phyloP scores from a whole-genome alignment of 2,329 filamentous ascomycete species.

The Microdochium paspali region DNA sequence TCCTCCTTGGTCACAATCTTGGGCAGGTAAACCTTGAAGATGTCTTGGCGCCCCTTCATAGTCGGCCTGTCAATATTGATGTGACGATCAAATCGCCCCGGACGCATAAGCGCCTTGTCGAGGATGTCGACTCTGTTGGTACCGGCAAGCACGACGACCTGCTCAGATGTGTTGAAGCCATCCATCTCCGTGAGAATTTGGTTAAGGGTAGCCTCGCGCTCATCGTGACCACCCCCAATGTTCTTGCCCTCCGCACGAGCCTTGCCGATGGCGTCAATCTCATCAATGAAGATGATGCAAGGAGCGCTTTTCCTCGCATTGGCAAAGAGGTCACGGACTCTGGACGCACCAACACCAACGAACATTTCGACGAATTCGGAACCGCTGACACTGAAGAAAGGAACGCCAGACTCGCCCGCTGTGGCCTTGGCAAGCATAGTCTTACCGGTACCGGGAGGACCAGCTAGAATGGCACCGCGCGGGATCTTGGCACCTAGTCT shows the following conservation, averaged over 20 bases:
- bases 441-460: conserved; percentile 98
- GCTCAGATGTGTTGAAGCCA: conserved; percentile 93
- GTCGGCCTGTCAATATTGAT: conserved; percentile 92
- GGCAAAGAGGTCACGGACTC: conserved; percentile 89
- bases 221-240: conserved; percentile 87
- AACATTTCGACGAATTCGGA: conserved; percentile 99
- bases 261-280: conserved; percentile 96
- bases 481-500: conserved; percentile 96
- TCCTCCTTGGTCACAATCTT: conserved; percentile 94
- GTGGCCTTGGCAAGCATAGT: conserved; percentile 95
- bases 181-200: conserved; percentile 99
- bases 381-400: conserved; percentile 96
- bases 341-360: conserved; percentile 92
- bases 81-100: conserved; percentile 93
- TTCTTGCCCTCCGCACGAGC: conserved; percentile 70
- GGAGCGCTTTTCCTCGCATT: conserved; percentile 93
- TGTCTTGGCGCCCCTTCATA: conserved; percentile 93
- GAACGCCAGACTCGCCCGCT: conserved; percentile 90
- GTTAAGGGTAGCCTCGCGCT: conserved; percentile 93
- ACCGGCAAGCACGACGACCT: conserved; percentile 92
- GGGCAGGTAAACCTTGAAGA: conserved; percentile 87
- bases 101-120: conserved; percentile 92
- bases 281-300: conserved; percentile 99
- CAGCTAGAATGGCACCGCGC: conserved; percentile 89
- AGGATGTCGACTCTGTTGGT: conserved; percentile 93